Base-by-base conservation (phyloP, 2,329 filamentous ascomycete genomes). In the Teratosphaeria gauchensis region DNA sequence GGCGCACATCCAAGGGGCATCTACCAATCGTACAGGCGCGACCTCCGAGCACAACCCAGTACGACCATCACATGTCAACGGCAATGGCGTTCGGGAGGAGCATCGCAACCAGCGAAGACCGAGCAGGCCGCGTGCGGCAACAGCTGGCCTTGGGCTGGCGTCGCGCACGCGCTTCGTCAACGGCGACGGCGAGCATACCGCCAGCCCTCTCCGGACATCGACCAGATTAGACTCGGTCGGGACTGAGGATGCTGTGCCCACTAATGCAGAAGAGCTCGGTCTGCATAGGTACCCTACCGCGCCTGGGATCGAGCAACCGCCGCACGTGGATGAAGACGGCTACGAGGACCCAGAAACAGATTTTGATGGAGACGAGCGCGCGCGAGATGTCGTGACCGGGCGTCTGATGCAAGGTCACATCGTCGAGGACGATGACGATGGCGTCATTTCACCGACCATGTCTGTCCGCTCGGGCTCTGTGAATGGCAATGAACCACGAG, bases 381-480 rank as follows among this genome's bases (percentile, higher is more conserved):
- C 90, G 19, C 83, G 87, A 48, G 92, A 97, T 71, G 92, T 99
- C 54, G 95, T 92, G 51, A 92, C 92, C 59, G 92, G 90, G 9
- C 87, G 94, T 56, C 80, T 99, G 51, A 84, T 97, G 8, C 91
- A 96, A 66, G 94, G 94, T 14, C 94, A 97, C 71, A 88, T 99
- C 65, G 94, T 99, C 11, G 90, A 95, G 63, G 94, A 69, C 21
- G 42, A 48, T 48, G 16, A 53, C 19, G 51, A 58, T 38, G 88
- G 96, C 71, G 92, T 91, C 69, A 88, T 88, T 1, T 95, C 91
- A 1, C 88, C 90, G 16, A 80, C 82, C 53, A 79, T 84, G 62
- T 92, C 80, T 5, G 77, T 77, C 31, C 77, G 84, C n/a, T 84
- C 85, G 8, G 84, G 83, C 59, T 86, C 84, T 6, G 81, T 57